A percentile compares a stretch with the other conserved stretches of the same genome.
These are phyloP conservation scores for Xanthoconium purpureum DNA, from an alignment of 768 basidiomycete genomes.

Conservation along the genomic window DNA sequence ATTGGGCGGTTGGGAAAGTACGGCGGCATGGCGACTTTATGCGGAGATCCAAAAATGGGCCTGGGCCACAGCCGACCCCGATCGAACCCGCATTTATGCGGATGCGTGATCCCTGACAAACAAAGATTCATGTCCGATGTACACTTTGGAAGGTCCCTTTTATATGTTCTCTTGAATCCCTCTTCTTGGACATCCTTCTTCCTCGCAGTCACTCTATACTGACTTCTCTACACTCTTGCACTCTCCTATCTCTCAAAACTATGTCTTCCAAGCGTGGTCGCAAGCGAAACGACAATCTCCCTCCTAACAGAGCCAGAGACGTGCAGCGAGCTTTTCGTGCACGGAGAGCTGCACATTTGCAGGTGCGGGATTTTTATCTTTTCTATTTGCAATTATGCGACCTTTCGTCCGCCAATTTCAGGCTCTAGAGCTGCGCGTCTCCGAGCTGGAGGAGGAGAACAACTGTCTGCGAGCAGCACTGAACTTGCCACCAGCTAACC, in stretches of 20 bases:
- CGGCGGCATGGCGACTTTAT: slow-evolving; percentile 26
- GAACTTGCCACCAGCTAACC: slow-evolving; percentile 68
- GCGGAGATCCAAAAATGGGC: slow-evolving; percentile 35
- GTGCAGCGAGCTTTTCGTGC: slow-evolving; percentile 90
- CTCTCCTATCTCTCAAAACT: slow-evolving; percentile 15
- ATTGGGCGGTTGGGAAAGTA: slow-evolving; percentile 21
- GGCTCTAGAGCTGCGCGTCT: slow-evolving; percentile 78
- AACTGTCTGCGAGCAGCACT: slow-evolving; percentile 66
- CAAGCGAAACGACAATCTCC: slow-evolving; percentile 66
- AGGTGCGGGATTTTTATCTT: slow-evolving; percentile 47
- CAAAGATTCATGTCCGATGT: slow-evolving; percentile 35
- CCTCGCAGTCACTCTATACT: slow-evolving; percentile 30
- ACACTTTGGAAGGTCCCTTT: slow-evolving; percentile 34
- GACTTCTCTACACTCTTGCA: slow-evolving; percentile 9
- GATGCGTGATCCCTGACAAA: slow-evolving; percentile 33
- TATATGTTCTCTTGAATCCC: slow-evolving; percentile 39
- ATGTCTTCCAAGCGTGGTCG: slow-evolving; percentile 89
- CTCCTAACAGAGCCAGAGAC: slow-evolving; percentile 73
- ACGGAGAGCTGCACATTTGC: slow-evolving; percentile 81
- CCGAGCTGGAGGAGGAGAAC: slow-evolving; percentile 85
- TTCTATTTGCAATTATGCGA: slow-evolving; percentile 39
- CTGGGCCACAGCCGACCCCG: slow-evolving; percentile 38
- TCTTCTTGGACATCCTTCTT: slow-evolving; percentile 32
- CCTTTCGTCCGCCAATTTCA: slow-evolving; percentile 37
- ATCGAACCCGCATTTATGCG: slow-evolving; percentile 37